These are phyloP conservation scores for Yamadazyma sp. DNA, from an alignment of 805 yeast genomes.

Conservation along the genomic window DNA sequence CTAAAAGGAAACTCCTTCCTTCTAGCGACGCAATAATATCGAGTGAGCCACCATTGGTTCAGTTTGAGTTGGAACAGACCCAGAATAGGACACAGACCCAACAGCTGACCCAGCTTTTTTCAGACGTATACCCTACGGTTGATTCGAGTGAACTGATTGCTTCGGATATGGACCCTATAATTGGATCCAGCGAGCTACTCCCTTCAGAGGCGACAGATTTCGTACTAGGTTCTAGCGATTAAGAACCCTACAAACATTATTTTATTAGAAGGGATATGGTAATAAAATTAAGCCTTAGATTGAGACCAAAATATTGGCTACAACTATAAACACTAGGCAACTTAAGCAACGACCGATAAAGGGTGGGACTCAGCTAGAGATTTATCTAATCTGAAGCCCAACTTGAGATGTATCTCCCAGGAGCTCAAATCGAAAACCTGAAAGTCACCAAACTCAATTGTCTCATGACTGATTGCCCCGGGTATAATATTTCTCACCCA, in stretches of 20 bases:
- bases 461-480: slow-evolving; percentile 5
- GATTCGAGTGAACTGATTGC: background rate
- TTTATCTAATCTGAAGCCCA: slow-evolving; percentile 38
- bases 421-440: slow-evolving; percentile 40
- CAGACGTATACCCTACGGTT: background rate
- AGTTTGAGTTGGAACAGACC: slow-evolving; percentile 3
- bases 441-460: slow-evolving; percentile 36
- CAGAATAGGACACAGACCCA: slow-evolving; percentile 3
- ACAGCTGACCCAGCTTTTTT: slow-evolving; percentile 5
- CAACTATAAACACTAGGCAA: no score
- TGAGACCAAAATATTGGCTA: no score
- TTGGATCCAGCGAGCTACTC: background rate
- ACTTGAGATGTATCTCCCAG: slow-evolving; percentile 42
- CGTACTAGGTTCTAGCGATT: no score
- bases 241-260: no score
- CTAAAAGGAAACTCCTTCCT: background rate
- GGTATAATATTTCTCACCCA: slow-evolving; percentile 21
- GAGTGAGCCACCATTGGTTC: slow-evolving; percentile 4
- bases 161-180: background rate
- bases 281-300: no score
- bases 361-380: slow-evolving; percentile 11
- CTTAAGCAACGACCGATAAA: slow-evolving; percentile 5
- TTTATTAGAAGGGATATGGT: no score
- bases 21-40: slow-evolving; percentile 5
- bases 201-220: no score